Evolutionary conservation across 2,329 filamentous ascomycete genomes (phyloP), one percentile per base, ranked within the genome.

Genomic region (Bipolaris oryzae): DNA sequence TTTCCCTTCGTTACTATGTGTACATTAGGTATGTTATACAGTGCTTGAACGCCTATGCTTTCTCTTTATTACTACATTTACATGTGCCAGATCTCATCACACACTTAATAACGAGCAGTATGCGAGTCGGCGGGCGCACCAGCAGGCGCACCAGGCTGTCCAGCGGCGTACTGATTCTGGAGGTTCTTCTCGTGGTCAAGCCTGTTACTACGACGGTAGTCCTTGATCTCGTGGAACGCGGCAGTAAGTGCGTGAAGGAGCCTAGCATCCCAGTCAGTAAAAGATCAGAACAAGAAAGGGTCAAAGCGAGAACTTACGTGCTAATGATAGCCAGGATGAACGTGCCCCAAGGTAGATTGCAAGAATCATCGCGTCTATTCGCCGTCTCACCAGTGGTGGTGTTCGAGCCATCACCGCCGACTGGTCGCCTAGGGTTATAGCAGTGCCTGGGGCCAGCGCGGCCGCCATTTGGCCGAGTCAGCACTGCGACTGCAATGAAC

Each of bases 271-370:
- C 4, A 9, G 20, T 61, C 23, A 64, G 21, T 11, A 35, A 16
- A 5, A 3, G 10, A 15, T 1, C 34, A 28, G 18, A 13, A 31
- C 7, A 20, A 20, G 31, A 20, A 25, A 9, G 9, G 20, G 6
- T 18, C 11, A 20, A 31, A 15, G 23, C 23, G 15, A 15, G 38
- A 35, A 77, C 77, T 75, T 70, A 80, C 77, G 77, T 80, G 75
- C 75, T 78, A 52, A 80, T 62, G 42, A 80, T 80, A 7, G 78
- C 78, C 55, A 80, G 51, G 9, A 79, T 72, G 56, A 81, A 81
- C 0, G 76, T 79, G 0, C 76, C 78, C 78, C 76, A 79, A 1
- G 77, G 77, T 33, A 81, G 53, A 39, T 76, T 74, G 61, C 78
- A 81, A 51, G 72, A 57, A 43, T 66, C 55, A 47, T 75, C 57